A percentile compares a stretch with the other conserved stretches of the same genome.
Evolutionary conservation across 805 yeast species (phyloP).

Genomic region (Pachysolen tannophilus): DNA sequence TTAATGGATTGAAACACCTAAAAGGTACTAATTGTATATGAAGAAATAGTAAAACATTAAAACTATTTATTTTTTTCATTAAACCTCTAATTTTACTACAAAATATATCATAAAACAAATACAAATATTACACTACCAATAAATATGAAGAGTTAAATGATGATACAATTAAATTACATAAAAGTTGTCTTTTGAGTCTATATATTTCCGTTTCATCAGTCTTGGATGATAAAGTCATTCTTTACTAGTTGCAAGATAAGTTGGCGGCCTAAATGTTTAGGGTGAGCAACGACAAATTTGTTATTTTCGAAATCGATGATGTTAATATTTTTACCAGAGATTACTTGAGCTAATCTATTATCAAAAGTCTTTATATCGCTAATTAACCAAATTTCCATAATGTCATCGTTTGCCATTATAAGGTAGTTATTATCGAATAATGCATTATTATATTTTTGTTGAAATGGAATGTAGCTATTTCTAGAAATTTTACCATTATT

Average conservation of each 20-base stretch:
- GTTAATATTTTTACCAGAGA: slow-evolving; percentile 60
- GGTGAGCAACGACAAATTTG: slow-evolving; percentile 54
- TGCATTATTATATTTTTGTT: slow-evolving; percentile 30
- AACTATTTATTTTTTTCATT: no score
- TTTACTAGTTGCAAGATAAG: slow-evolving; percentile 34
- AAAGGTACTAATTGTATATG: no score
- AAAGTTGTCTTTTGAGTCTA: neutral
- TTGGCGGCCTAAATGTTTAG: slow-evolving; percentile 53
- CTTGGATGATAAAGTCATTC: slow-evolving; percentile 12
- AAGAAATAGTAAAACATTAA: no score
- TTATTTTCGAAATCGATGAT: slow-evolving; percentile 25
- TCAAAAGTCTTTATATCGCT: slow-evolving; percentile 27
- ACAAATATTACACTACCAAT: no score
- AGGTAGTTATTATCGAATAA: slow-evolving; percentile 39
- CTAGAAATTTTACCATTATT: slow-evolving; percentile 28
- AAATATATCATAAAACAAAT: no score
- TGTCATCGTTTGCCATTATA: slow-evolving; percentile 52
- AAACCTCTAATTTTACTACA: no score
- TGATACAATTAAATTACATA: neutral
- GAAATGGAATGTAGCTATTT: slow-evolving; percentile 33
- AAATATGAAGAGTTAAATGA: neutral
- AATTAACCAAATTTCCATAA: slow-evolving; percentile 62
- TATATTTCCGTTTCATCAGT: neutral
- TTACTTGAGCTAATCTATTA: slow-evolving; percentile 52
- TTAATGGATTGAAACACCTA: no score